Base-by-base conservation (phyloP, 2,329 filamentous ascomycete species). In the Ilyonectria mors-panacis region DNA sequence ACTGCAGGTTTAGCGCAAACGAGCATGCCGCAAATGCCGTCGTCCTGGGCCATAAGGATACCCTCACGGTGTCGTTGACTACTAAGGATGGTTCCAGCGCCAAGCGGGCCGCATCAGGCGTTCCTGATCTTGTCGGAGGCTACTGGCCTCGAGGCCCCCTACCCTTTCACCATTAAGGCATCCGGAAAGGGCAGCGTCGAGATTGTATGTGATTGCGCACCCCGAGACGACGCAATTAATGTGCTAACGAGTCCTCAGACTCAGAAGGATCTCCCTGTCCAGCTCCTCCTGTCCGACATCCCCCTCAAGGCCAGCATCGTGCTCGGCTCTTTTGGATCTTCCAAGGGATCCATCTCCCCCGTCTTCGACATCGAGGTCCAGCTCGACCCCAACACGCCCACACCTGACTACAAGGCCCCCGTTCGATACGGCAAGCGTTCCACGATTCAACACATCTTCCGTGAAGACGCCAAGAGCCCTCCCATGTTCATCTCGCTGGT, bases 361-460 rank as follows among this genome's bases (percentile, higher is more conserved):
- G 87, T 91, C 37, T 98, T 98, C 84, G 87, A 93, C 71, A 82
- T 98, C 30, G 82, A 88, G 53, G 81, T 97, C 61, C 82, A 87
- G 70, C 85, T 85, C 62, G 92, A 95, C 77, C 79, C 90, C 58
- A 88, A 86, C 75, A 81, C 85, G 4, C 86, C 92, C 2, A 78
- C 89, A 17, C 85, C 89, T 21, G 81, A 86, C 63, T 88, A 90
- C 76, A 88, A 93, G 75, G 85, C 89, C 73, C 90, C 93, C 10
- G 82, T 95, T 71, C 92, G 95, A 82, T 98, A 97, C 82, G 93
- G 92, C 78, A 93, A 94, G 83, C 89, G 91, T 72, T 85, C 89
- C 10, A 93, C 97, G 82, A 98, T 99, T 78, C 89, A 94, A 84
- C 96, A 99, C 85, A 93, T 92, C 75, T 99, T 98, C 90, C 91